These are phyloP conservation scores for Phylloboletellus chloephorus DNA, from an alignment of 1,284 basidiomycete genomes.

Conservation along the genomic window DNA sequence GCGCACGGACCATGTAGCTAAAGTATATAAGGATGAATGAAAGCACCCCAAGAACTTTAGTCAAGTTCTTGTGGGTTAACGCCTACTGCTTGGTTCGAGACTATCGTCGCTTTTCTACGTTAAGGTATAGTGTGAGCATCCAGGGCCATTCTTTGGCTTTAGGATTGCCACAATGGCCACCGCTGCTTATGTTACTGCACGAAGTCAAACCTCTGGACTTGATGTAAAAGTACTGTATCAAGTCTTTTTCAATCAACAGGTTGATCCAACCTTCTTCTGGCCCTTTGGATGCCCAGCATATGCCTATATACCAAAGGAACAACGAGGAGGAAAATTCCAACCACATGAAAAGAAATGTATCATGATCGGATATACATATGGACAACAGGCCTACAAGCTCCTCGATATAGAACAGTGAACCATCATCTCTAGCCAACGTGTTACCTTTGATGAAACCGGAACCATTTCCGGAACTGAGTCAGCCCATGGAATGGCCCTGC, in stretches of 20 bases:
- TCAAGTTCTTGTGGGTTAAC: too few relatives aligned
- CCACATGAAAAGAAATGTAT: not conserved
- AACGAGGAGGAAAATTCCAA: conserved; percentile 4
- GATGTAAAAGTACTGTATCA: not conserved
- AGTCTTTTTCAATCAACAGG: not conserved
- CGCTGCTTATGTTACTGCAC: conserved; percentile 14
- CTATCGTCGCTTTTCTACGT: too few relatives aligned
- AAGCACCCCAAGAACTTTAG: too few relatives aligned
- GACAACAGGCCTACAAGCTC: conserved; percentile 8
- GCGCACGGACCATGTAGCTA: too few relatives aligned
- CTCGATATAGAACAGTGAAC: too few relatives aligned
- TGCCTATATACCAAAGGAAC: conserved; percentile 1
- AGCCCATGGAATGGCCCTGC: not conserved
- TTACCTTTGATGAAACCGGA: conserved; percentile 1
- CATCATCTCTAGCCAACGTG: too few relatives aligned
- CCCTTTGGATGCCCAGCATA: conserved; percentile 3
- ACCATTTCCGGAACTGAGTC: not conserved
- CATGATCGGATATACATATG: conserved; percentile 5
- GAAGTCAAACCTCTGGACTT: conserved; percentile 1
- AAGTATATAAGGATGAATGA: too few relatives aligned
- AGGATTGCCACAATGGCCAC: too few relatives aligned
- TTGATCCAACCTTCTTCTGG: not conserved
- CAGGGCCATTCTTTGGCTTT: too few relatives aligned
- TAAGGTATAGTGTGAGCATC: too few relatives aligned
- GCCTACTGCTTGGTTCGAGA: too few relatives aligned